Evolutionary conservation across 257 asterid genomes (phyloP), one percentile per base, ranked within the genome.

Genomic region (Solanum piurae): DNA sequence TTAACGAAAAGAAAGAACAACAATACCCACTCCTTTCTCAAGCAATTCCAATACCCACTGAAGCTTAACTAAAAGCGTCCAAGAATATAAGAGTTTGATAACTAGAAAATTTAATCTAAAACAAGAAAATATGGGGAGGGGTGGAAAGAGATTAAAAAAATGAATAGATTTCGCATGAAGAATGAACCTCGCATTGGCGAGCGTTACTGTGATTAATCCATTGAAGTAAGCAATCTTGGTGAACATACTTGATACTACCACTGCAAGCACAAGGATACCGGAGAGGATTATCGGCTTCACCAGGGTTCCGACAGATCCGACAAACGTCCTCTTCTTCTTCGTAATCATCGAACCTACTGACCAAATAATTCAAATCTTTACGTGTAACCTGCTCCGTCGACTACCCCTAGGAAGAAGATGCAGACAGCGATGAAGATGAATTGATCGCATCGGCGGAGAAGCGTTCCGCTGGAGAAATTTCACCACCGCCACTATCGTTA

Each of bases 201-300:
- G 99, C 98, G 93, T 96, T 96, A 88, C 99, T 95, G 86, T 96
- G 99, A 93, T 93, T 96, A 64, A 96, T 98, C 99, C 99, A 96
- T 95, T 95, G 99, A 83, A 96, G 97, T 64, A 96, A 96, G 91
- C 99, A 96, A 84, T 96, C 98, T 92, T 95, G 98, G 86, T 96
- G 99, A 85, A 96, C 99, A 88, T 91, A 96, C 88, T 96, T 96
- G 88, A 96, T 96, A 88, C 99, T 96, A 23, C 99, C 99, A 92
- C 98, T 96, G 89, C 99, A 96, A 14, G 98, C 98, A 92, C 99
- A 96, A n/a, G 99, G 99, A 82, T 95, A 95, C 34, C 93, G 94
- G 88, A 96, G 93, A 80, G 98, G 98, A 91, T 96, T 96, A 84
- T 94, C 98, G 55, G 90, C 88, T 23, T 96, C 99, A n/a, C 98